Percentiles rank a stretch among this genome's conserved stretches.
phyloP scores from a whole-genome alignment of 2,329 filamentous ascomycete species.

The Amesomyces nigricolor region DNA sequence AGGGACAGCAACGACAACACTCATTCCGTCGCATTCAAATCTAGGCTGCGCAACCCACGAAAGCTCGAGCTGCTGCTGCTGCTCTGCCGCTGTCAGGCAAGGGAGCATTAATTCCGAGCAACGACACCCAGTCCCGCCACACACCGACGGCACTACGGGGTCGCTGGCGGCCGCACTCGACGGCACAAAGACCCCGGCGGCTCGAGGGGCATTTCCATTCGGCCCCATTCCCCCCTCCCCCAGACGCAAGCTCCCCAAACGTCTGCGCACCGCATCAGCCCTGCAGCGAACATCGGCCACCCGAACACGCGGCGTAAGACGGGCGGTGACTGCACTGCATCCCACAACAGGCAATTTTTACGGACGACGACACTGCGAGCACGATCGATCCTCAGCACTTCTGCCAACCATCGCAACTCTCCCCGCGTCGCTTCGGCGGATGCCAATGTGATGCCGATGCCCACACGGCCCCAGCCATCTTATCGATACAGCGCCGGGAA shows the following conservation, averaged over 20 bases:
- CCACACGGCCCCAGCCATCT: constrained; percentile 9
- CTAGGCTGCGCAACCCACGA: too few species aligned
- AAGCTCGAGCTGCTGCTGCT: neutral
- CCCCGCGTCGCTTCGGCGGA: constrained; percentile 6
- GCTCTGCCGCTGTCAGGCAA: neutral
- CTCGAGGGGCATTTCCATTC: constrained; percentile 22
- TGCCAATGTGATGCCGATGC: constrained; percentile 19
- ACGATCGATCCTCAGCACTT: neutral
- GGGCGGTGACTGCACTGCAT: constrained; percentile 3
- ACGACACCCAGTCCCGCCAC: constrained; percentile 8
- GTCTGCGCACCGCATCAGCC: constrained; percentile 7
- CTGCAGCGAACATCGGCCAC: constrained; percentile 9
- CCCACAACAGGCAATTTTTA: constrained; percentile 6
- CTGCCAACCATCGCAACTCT: constrained; percentile 1
- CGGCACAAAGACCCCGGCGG: constrained; percentile 20
- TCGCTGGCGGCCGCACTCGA: constrained; percentile 5
- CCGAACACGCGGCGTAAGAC: constrained; percentile 12
- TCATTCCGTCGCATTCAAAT: neutral
- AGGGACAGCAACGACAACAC: neutral
- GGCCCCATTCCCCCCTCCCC: constrained; percentile 13
- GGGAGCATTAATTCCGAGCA: neutral
- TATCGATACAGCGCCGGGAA: constrained; percentile 23
- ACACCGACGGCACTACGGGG: constrained; percentile 13
- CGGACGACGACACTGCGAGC: constrained; percentile 1
- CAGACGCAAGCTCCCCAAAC: neutral